Conservation (phyloP, 192 early-diverging fungal species). For the Mortierella alpina region DNA sequence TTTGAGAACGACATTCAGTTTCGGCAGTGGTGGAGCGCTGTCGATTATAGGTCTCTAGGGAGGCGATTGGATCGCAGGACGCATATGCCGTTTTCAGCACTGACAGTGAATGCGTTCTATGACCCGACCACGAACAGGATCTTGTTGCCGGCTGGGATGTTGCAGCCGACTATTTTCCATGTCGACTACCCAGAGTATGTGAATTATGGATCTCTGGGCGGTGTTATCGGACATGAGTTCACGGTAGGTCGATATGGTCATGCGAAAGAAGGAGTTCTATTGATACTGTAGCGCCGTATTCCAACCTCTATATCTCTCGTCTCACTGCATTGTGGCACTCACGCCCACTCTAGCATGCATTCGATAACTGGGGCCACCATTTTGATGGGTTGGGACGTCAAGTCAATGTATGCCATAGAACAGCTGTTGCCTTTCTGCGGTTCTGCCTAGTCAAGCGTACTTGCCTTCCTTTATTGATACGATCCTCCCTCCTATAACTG, state of each 20-base stretch:
- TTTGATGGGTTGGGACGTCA: conserved; percentile 54
- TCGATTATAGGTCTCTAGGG: conserved; percentile 6
- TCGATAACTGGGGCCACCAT: conserved; percentile 58
- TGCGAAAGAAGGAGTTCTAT: too few relatives aligned
- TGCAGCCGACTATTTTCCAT: conserved; percentile 65
- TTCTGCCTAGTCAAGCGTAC: neutral
- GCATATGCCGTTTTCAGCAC: conserved; percentile 33
- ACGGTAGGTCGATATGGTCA: conserved; percentile 29
- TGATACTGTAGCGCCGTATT: too few relatives aligned
- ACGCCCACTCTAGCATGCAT: conserved; percentile 54
- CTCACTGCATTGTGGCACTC: neutral
- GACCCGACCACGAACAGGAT: conserved; percentile 46
- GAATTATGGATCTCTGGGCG: conserved; percentile 74
- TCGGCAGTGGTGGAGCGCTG: conserved; percentile 12
- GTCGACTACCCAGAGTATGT: conserved; percentile 61
- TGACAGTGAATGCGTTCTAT: conserved; percentile 65
- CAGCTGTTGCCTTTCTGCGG: neutral
- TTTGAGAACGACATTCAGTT: conserved; percentile 52
- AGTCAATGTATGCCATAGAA: neutral
- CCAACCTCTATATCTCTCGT: neutral
- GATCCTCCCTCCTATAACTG: too few relatives aligned
- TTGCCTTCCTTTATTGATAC: neutral
- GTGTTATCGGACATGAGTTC: conserved; percentile 65
- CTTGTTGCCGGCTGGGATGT: conserved; percentile 66
- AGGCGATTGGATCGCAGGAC: neutral